Percentiles rank a stretch among this genome's conserved stretches.
These are phyloP conservation scores for Gonapodya sp. DNA, from an alignment of 192 early-diverging fungal genomes.

Conservation along the genomic window DNA sequence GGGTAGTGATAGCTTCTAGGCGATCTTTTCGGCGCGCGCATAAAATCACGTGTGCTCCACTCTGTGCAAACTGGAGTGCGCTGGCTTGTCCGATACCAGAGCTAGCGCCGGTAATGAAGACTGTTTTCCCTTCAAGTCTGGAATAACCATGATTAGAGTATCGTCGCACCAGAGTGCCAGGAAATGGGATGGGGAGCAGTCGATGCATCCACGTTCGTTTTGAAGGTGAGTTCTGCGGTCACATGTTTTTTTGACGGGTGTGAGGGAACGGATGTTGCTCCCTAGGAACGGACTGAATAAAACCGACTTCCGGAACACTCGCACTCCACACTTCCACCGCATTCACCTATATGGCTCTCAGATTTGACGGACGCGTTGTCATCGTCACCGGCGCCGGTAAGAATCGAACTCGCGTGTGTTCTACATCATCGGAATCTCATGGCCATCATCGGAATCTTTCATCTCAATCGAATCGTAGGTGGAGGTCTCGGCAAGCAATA, in stretches of 20 bases:
- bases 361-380: constrained; percentile 55
- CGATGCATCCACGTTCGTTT: neutral
- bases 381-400: constrained; percentile 84
- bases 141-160: neutral
- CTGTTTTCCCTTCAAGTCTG: constrained; percentile 23
- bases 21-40: neutral
- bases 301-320: neutral
- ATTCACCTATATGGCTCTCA: neutral
- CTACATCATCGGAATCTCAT: neutral
- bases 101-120: constrained; percentile 38
- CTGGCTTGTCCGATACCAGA: constrained; percentile 36
- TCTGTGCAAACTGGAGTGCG: constrained; percentile 29
- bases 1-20: constrained; percentile 24
- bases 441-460: neutral
- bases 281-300: neutral
- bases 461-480: neutral
- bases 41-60: constrained; percentile 23
- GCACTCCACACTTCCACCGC: neutral
- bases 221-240: too few relatives aligned
- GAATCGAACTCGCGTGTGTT: neutral
- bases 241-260: too few relatives aligned
- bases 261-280: too few relatives aligned
- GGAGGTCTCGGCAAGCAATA: neutral
- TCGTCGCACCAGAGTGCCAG: too few relatives aligned
- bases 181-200: neutral